phyloP scores from a whole-genome alignment of 495 filamentous ascomycete genomes.

The Penicillium crystallinum region DNA sequence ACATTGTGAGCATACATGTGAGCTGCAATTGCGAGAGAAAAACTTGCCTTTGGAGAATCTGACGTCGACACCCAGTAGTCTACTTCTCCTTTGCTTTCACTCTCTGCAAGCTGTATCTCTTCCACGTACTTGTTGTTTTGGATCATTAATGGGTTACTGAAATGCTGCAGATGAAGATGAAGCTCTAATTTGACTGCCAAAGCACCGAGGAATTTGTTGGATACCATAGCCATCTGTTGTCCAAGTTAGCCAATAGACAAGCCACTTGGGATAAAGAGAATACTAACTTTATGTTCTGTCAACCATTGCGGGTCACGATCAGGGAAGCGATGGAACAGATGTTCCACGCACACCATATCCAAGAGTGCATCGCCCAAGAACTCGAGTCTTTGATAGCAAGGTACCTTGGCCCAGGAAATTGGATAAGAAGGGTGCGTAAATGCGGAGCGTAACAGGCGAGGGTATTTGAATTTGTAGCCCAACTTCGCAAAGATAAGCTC shows the following conservation, averaged over 20 bases:
- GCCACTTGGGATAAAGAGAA: too few relatives aligned
- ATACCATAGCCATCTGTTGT: constrained; percentile 87
- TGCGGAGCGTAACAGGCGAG: constrained; percentile 72
- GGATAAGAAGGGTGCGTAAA: constrained; percentile 86
- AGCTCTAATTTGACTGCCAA: constrained; percentile 72
- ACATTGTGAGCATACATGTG: background rate
- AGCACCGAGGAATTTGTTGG: constrained; percentile 88
- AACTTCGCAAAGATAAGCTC: constrained; percentile 59
- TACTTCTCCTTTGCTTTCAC: constrained; percentile 47
- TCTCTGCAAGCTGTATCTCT: constrained; percentile 55
- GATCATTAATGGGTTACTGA: constrained; percentile 50
- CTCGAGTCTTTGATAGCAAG: constrained; percentile 87
- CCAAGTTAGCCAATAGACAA: constrained; percentile 1
- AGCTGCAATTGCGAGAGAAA: background rate
- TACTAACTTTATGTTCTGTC: constrained; percentile 81
- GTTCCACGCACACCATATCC: constrained; percentile 80
- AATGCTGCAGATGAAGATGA: constrained; percentile 65
- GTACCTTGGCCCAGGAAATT: constrained; percentile 66
- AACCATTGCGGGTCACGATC: constrained; percentile 91
- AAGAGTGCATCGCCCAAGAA: constrained; percentile 89
- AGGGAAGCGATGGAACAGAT: constrained; percentile 71
- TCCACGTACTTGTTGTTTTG: constrained; percentile 66
- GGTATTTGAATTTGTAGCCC: constrained; percentile 76
- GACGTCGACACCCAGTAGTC: constrained; percentile 74
- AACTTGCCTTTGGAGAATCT: constrained; percentile 64